Evolutionary conservation across 164 flowering plant genomes (phyloP).

Genomic region (Cinnamomum chago): DNA sequence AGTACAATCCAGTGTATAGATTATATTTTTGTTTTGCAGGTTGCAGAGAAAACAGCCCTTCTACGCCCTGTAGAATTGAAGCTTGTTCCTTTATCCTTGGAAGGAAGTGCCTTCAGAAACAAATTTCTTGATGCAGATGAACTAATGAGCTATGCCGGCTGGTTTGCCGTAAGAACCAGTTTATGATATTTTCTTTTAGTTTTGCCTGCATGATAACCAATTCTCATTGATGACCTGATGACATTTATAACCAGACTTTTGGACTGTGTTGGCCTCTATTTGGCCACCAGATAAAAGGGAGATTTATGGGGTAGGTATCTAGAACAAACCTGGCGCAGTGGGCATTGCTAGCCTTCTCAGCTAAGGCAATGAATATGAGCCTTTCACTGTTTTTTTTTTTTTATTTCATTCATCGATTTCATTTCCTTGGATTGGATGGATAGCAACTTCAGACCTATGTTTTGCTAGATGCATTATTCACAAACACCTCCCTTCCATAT

Average conservation of each 20-base stretch:
- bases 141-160: constrained; percentile 78
- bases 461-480: neutral
- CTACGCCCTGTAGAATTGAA: constrained; percentile 77
- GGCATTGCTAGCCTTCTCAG: too few relatives aligned
- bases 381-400: too few relatives aligned
- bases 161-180: constrained; percentile 73
- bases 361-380: too few relatives aligned
- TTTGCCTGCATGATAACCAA: neutral
- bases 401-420: neutral
- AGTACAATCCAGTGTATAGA: too few relatives aligned
- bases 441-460: neutral
- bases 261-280: too few relatives aligned
- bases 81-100: constrained; percentile 82
- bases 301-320: too few relatives aligned
- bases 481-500: too few relatives aligned
- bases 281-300: too few relatives aligned
- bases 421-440: neutral
- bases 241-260: too few relatives aligned
- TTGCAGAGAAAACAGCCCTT: constrained; percentile 88
- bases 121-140: constrained; percentile 88
- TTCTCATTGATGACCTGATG: too few relatives aligned
- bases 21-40: constrained; percentile 43
- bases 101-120: constrained; percentile 86
- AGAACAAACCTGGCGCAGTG: too few relatives aligned
- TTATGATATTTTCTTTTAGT: neutral